Base-by-base conservation (phyloP, 2,329 filamentous ascomycete species). In the Dendryphion nanum region DNA sequence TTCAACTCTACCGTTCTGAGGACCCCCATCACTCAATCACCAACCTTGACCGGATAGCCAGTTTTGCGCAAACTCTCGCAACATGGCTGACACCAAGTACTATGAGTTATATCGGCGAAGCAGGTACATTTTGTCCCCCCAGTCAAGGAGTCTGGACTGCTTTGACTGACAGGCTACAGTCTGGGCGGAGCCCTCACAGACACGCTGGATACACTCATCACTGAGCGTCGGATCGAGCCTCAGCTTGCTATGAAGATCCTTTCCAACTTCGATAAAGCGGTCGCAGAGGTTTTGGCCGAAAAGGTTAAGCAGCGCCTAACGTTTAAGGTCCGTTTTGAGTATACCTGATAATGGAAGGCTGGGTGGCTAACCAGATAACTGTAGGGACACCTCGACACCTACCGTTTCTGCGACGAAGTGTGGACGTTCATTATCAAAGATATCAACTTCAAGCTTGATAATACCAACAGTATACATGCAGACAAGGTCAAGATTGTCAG, bases 401-500 rank as follows among this genome's bases (percentile, higher is more conserved):
- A 98, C 74, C 86, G 93, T 54, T 98, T 98, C 78, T 98, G 93
- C 74, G 93, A 98, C 70, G 93, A 98, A 72, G 93, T 98, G 42
- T 98, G 93, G 93, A 98, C 93, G 2, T 98, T 98, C 68, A 79
- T 98, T 41, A 95, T 98, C 70, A 96, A 96, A 71, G 93, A 97
- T 52, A 90, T 97, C 39, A 89, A 84, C n/a, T 97, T 98, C 74
- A 98, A 98, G 73, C 85, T 97, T 73, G 91, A 97, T 55, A 88
- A 85, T 51, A 81, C 79, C 40, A 79, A 82, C 44, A 79, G 80
- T 1, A 82, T 97, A 12, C 73, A 79, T 24, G 89, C 90, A 15
- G 91, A 96, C 63, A 91, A 89, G 66, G 87, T 98, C 69, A 97
- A 97, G 82, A 98, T 98, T 53, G 93, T 98, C 34, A 94, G 88